phyloP scores from a whole-genome alignment of 2,329 filamentous ascomycete species.

The Fusarium sublunatum region DNA sequence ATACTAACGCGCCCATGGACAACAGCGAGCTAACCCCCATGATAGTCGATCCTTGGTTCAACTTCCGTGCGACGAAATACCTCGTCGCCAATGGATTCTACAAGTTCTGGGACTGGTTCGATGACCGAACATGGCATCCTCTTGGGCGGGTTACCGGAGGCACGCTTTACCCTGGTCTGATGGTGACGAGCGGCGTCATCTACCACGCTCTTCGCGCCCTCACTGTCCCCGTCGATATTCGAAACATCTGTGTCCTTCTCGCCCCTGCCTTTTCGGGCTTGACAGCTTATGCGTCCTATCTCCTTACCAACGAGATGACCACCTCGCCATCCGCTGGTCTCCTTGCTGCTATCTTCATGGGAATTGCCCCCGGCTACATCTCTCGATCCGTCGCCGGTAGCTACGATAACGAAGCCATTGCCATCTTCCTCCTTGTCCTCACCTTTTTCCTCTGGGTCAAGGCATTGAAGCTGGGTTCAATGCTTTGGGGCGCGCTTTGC shows the following conservation, averaged over 20 bases:
- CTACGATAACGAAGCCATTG: slow-evolving; percentile 99
- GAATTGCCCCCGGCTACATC: slow-evolving; percentile 96
- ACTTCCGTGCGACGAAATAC: slow-evolving; percentile 98
- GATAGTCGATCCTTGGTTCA: slow-evolving; percentile 98
- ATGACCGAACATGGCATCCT: slow-evolving; percentile 99
- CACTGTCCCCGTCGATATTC: slow-evolving; percentile 94
- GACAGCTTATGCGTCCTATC: slow-evolving; percentile 91
- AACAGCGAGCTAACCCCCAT: slow-evolving; percentile 46
- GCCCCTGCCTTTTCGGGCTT: slow-evolving; percentile 94
- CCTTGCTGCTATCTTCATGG: slow-evolving; percentile 95
- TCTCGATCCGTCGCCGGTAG: slow-evolving; percentile 97
- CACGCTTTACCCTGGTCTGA: slow-evolving; percentile 97
- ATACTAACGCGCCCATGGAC: slow-evolving; percentile 16
- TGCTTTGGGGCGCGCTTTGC: slow-evolving; percentile 94
- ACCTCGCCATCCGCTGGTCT: slow-evolving; percentile 94
- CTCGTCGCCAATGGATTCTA: slow-evolving; percentile 97
- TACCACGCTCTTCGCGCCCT: slow-evolving; percentile 92
- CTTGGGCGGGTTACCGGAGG: slow-evolving; percentile 97
- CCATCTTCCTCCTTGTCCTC: slow-evolving; percentile 97
- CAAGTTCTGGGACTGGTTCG: slow-evolving; percentile 99
- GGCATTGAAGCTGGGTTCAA: slow-evolving; percentile 93
- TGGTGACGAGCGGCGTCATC: slow-evolving; percentile 98
- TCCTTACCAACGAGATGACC: slow-evolving; percentile 97
- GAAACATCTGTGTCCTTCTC: slow-evolving; percentile 97
- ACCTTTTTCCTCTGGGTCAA: slow-evolving; percentile 99